Conservation (phyloP, 495 filamentous ascomycete species). For the Penicillium pulvis region DNA sequence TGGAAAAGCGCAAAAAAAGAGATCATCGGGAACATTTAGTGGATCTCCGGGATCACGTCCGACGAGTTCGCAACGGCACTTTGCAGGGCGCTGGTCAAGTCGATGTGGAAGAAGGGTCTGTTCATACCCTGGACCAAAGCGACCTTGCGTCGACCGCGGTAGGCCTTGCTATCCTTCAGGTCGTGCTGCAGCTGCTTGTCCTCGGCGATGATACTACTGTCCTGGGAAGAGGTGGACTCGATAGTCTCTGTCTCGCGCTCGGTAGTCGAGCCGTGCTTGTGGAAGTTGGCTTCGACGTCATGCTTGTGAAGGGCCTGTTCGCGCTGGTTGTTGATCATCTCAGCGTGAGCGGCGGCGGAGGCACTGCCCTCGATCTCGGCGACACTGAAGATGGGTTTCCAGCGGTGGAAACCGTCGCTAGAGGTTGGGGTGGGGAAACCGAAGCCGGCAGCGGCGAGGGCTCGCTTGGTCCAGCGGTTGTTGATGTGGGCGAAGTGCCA, state of each 20-base stretch:
- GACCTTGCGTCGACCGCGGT: conserved; percentile 44
- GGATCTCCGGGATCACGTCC: conserved; percentile 25
- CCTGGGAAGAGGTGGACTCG: conserved; percentile 32
- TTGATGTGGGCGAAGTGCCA: conserved; percentile 96
- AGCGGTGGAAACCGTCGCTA: conserved; percentile 61
- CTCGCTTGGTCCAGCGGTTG: conserved; percentile 97
- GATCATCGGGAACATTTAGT: conserved; percentile 3
- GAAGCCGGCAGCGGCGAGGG: conserved; percentile 88
- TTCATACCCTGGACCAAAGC: conserved; percentile 83
- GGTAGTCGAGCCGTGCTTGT: conserved; percentile 26
- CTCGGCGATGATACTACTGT: conserved; percentile 34
- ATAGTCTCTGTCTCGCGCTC: conserved; percentile 35
- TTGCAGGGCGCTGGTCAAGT: conserved; percentile 88
- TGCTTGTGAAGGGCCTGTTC: conserved; percentile 39
- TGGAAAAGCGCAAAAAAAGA: not conserved
- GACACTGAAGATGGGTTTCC: conserved; percentile 96
- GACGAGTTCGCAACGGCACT: conserved; percentile 77
- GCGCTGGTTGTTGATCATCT: conserved; percentile 61
- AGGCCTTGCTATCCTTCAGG: conserved; percentile 48
- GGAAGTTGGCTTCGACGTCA: conserved; percentile 45
- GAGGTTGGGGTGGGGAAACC: conserved; percentile 75
- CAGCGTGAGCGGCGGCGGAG: conserved; percentile 65
- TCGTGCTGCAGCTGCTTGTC: conserved; percentile 49
- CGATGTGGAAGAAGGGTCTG: conserved; percentile 91
- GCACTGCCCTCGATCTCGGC: conserved; percentile 78